These are phyloP conservation scores for Globisporangium barbulae DNA, from an alignment of 352 stramenopile species.

Conservation along the genomic window DNA sequence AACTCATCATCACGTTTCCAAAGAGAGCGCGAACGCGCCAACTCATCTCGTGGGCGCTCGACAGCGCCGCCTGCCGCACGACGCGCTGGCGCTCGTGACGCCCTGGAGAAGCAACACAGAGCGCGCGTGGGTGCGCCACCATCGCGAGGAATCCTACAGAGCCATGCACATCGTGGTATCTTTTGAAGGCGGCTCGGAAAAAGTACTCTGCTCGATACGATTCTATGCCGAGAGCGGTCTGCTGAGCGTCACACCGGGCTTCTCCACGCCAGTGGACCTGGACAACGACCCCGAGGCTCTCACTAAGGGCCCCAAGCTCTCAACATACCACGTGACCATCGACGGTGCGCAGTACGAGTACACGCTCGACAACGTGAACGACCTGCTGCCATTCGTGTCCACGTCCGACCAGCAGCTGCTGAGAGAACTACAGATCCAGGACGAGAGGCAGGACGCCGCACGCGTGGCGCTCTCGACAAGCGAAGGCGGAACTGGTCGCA, in stretches of 20 bases:
- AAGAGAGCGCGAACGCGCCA: not conserved
- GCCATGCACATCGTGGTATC: constrained; percentile 64
- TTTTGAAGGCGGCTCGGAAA: constrained; percentile 24
- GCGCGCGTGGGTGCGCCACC: constrained; percentile 32
- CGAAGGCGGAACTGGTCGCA: not conserved
- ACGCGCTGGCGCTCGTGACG: constrained; percentile 16
- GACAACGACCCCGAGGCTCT: constrained; percentile 32
- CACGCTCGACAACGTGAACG: constrained; percentile 54
- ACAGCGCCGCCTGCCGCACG: constrained; percentile 20
- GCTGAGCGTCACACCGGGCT: constrained; percentile 50
- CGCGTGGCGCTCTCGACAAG: constrained; percentile 15
- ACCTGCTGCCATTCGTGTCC: constrained; percentile 40
- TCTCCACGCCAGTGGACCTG: constrained; percentile 38
- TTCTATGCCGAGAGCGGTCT: constrained; percentile 52
- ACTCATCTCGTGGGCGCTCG: constrained; percentile 15
- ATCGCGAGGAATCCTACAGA: constrained; percentile 50
- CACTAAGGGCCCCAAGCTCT: constrained; percentile 37
- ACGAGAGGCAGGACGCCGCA: constrained; percentile 32
- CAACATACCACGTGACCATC: constrained; percentile 38
- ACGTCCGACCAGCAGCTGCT: constrained; percentile 34
- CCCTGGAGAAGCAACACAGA: constrained; percentile 28
- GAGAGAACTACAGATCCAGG: constrained; percentile 39
- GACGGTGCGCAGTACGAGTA: constrained; percentile 53
- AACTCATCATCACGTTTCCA: not conserved
- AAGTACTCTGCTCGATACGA: constrained; percentile 43